Conservation (phyloP, 495 filamentous ascomycete genomes). For the Pseudevernia furfuracea region DNA sequence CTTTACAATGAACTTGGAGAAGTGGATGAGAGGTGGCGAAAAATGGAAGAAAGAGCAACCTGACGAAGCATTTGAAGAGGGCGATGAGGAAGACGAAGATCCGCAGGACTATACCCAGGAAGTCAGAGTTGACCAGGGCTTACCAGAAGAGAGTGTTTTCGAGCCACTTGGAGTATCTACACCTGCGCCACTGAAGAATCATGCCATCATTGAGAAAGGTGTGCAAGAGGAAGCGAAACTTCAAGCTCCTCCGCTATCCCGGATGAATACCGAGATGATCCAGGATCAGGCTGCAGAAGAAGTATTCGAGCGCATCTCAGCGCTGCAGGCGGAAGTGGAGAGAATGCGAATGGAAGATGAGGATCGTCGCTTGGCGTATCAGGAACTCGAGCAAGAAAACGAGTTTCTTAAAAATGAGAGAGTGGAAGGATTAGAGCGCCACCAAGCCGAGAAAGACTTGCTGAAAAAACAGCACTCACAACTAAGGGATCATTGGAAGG, state of each 20-base stretch:
- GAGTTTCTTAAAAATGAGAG: constrained; percentile 3
- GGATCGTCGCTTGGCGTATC: constrained; percentile 8
- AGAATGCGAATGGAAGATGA: constrained; percentile 21
- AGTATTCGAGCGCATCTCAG: constrained; percentile 24
- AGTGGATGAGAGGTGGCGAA: constrained; percentile 40
- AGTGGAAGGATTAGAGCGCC: not conserved
- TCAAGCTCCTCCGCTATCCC: constrained; percentile 17
- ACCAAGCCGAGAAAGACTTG: constrained; percentile 1
- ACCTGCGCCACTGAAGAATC: constrained; percentile 14
- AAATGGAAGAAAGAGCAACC: constrained; percentile 27
- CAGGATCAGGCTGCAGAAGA: constrained; percentile 22
- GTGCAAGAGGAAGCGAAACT: constrained; percentile 10
- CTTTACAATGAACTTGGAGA: constrained; percentile 45
- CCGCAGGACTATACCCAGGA: constrained; percentile 10
- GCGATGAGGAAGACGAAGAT: constrained; percentile 15
- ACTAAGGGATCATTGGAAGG: constrained; percentile 11
- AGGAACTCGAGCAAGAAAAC: constrained; percentile 11
- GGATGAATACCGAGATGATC: constrained; percentile 17
- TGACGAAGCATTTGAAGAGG: constrained; percentile 19
- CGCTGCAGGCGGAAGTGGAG: constrained; percentile 26
- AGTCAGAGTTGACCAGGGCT: not conserved
- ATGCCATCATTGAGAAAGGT: constrained; percentile 6
- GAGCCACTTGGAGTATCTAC: constrained; percentile 23
- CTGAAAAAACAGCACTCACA: constrained; percentile 8
- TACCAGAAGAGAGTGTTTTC: constrained; percentile 20